A percentile compares a stretch with the other conserved stretches of the same genome.
phyloP scores from a whole-genome alignment of 2,329 filamentous ascomycete species.

The Berkeleyomyces basicola region DNA sequence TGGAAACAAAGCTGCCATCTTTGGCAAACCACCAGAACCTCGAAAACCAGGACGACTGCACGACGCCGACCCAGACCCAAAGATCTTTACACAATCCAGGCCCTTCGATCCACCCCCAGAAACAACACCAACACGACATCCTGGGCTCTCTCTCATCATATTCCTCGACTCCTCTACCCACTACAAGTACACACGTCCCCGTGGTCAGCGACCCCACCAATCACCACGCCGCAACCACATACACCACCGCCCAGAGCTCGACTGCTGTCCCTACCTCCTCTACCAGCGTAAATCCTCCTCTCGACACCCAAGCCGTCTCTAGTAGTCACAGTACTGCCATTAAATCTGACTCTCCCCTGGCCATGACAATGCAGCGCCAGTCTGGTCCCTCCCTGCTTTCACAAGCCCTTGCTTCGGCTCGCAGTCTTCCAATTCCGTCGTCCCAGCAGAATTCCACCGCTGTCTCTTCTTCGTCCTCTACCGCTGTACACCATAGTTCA shows the following conservation, averaged over 20 bases:
- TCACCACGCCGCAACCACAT: background rate
- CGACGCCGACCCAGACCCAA: background rate
- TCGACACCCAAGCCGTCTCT: background rate
- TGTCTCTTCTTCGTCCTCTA: conserved; percentile 5
- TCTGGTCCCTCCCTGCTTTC: conserved; percentile 38
- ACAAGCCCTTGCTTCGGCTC: conserved; percentile 41
- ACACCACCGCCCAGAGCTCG: background rate
- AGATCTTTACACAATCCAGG: background rate
- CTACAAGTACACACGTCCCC: background rate
- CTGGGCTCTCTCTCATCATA: background rate
- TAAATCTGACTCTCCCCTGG: conserved; percentile 29
- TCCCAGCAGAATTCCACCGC: conserved; percentile 7
- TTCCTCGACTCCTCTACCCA: background rate
- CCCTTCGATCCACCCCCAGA: background rate
- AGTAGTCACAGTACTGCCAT: conserved; percentile 12
- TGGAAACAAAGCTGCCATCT: background rate
- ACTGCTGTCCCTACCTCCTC: background rate
- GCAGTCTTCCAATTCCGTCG: conserved; percentile 27
- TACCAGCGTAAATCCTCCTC: background rate
- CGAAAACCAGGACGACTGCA: background rate
- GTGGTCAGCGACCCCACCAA: background rate
- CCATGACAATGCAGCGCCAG: conserved; percentile 25
- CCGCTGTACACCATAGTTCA: conserved; percentile 7
- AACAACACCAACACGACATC: background rate
- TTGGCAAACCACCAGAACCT: background rate